Evolutionary conservation across 2,329 filamentous ascomycete species (phyloP), one percentile per base, ranked within the genome.

Genomic region (Ascochyta fabae): DNA sequence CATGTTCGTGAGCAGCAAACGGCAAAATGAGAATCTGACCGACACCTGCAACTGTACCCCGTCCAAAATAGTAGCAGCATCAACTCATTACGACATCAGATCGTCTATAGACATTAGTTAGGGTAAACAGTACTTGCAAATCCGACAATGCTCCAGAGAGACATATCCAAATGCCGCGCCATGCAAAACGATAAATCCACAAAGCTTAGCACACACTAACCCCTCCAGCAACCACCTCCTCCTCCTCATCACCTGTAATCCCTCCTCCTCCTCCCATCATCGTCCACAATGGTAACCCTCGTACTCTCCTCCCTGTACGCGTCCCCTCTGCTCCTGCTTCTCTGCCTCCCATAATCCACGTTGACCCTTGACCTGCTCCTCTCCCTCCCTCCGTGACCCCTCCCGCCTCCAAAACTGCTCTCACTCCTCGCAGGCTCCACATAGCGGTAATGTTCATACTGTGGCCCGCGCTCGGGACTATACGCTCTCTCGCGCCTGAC

Each of bases 361-460:
- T 58, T 61, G 15, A 74, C 61, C 59, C 72, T 67, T 45, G 68
- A 68, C 55, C 67, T 65, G 48, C 69, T 68, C 6, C 68, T 54
- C 33, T 67, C 49, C 23, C 54, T 59, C 33, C 71, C 67, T 3
- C 68, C 64, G 23, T 67, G 67, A 33, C 66, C 64, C 56, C 39
- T 63, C 59, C 67, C 62, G 40, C 64, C 69, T n/a, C 66, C 53
- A 44, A 56, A 56, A 48, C 69, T 69, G 43, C 59, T 70, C 59
- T 69, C 70, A 39, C 61, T 70, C 48, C 68, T 61, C 43, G 72
- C 70, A 39, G 74, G 70, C 62, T 80, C 76, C 6, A 81, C 75
- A 59, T 82, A 81, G 38, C 79, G 69, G 58, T 77, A 81, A 34
- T 76, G 77, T 58, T 81, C 79, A 60, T 79, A 80, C 19, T 76